Conservation (phyloP, 1,139 yeast species). For the Yamadazyma oceani region DNA sequence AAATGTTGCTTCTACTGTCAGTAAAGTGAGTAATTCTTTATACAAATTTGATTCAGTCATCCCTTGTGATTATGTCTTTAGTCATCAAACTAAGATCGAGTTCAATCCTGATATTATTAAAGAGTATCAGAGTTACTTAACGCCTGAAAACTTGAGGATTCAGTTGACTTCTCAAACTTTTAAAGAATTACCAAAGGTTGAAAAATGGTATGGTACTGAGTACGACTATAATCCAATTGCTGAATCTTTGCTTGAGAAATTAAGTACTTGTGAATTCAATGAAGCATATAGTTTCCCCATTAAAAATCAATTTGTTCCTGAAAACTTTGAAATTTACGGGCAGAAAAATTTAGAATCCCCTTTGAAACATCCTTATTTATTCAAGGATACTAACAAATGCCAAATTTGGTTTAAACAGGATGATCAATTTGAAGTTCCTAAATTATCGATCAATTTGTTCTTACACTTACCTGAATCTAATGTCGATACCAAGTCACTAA, state of each 20-base stretch:
- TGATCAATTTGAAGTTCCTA: conserved; percentile 86
- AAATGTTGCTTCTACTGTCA: conserved; percentile 60
- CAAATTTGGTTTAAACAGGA: conserved; percentile 88
- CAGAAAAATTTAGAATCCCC: conserved; percentile 31
- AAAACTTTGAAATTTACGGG: conserved; percentile 62
- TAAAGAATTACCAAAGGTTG: conserved; percentile 37
- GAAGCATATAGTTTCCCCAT: conserved; percentile 59
- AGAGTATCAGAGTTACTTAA: conserved; percentile 52
- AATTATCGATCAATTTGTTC: conserved; percentile 66
- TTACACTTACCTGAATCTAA: conserved; percentile 68
- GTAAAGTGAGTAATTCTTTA: conserved; percentile 46
- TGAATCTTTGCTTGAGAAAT: conserved; percentile 29
- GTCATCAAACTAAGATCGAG: conserved; percentile 56
- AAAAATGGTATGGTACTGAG: conserved; percentile 91
- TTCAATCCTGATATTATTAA: conserved; percentile 57
- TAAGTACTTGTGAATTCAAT: conserved; percentile 36
- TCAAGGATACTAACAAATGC: conserved; percentile 31
- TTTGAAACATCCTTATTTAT: conserved; percentile 36
- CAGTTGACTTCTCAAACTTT: conserved; percentile 55
- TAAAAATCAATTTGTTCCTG: conserved; percentile 77
- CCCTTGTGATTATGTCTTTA: conserved; percentile 64
- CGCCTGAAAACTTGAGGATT: conserved; percentile 60
- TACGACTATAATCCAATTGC: conserved; percentile 54
- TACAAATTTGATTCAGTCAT: conserved; percentile 44
- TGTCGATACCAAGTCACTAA: conserved; percentile 54